These are phyloP conservation scores for Lachancea sp. DNA, from an alignment of 805 yeast genomes.

Conservation along the genomic window DNA sequence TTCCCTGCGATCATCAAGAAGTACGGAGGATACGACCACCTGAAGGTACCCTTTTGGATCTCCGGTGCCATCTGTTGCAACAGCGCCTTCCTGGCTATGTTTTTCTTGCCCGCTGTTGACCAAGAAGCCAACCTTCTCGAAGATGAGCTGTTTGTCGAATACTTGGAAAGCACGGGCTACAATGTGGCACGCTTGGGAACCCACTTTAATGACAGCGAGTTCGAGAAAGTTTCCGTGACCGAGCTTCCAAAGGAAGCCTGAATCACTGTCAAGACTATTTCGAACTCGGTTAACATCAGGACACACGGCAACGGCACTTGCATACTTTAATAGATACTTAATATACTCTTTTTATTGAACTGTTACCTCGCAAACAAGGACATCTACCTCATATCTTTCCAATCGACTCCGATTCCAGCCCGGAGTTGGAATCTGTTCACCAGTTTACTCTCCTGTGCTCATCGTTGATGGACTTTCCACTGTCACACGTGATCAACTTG, in stretches of 20 bases:
- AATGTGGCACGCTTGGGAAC: conserved; percentile 55
- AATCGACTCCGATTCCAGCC: too few species aligned
- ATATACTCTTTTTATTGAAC: too few species aligned
- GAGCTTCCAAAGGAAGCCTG: not conserved
- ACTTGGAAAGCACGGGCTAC: conserved; percentile 61
- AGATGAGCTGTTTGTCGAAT: conserved; percentile 63
- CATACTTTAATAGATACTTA: not conserved
- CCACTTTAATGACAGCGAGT: conserved; percentile 8
- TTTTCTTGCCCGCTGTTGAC: conserved; percentile 72
- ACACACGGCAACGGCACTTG: not conserved
- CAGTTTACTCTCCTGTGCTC: too few species aligned
- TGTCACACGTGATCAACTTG: too few species aligned
- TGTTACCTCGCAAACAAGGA: too few species aligned
- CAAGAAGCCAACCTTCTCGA: conserved; percentile 78
- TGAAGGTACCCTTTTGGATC: conserved; percentile 74
- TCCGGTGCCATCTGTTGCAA: conserved; percentile 71
- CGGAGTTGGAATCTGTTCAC: too few species aligned
- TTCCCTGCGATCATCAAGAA: conserved; percentile 73
- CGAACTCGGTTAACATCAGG: not conserved
- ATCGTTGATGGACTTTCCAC: too few species aligned
- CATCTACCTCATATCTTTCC: too few species aligned
- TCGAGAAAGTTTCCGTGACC: conserved; percentile 2
- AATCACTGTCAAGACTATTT: not conserved
- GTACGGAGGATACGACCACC: conserved; percentile 55
- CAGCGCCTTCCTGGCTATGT: conserved; percentile 61